These are phyloP conservation scores for Fusarium mundagurra DNA, from an alignment of 2,329 filamentous ascomycete genomes.

Conservation along the genomic window DNA sequence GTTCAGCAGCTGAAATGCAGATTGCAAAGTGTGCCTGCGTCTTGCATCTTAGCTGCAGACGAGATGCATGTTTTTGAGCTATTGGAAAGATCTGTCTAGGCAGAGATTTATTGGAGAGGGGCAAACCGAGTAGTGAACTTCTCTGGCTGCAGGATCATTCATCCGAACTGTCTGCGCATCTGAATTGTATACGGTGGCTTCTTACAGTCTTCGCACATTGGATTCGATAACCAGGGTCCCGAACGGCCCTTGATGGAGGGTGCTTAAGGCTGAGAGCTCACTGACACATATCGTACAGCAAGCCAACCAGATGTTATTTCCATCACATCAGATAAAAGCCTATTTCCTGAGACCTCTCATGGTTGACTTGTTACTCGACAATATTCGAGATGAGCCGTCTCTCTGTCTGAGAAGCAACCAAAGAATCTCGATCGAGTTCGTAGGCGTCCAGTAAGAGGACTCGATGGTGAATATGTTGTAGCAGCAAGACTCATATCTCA, in stretches of 20 bases:
- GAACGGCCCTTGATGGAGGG: not conserved
- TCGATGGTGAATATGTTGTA: not conserved
- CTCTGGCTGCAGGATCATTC: not conserved
- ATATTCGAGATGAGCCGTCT: not conserved
- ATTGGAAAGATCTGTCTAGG: not conserved
- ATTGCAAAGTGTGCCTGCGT: constrained; percentile 5
- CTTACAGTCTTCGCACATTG: not conserved
- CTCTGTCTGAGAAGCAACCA: not conserved
- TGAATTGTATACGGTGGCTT: not conserved
- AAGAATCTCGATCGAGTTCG: not conserved
- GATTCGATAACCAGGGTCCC: not conserved
- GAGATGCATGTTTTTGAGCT: constrained; percentile 2
- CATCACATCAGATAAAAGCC: not conserved
- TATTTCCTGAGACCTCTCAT: not conserved
- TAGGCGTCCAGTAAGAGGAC: not conserved
- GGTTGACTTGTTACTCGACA: not conserved
- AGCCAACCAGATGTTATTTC: not conserved
- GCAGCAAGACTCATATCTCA: constrained; percentile 2
- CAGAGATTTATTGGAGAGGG: not conserved
- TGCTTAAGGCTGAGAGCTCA: not conserved
- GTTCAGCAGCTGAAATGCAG: constrained; percentile 1
- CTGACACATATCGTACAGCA: not conserved
- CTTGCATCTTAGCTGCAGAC: constrained; percentile 13
- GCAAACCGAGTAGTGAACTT: not conserved
- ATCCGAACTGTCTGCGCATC: not conserved